Conservation (phyloP, 2,329 filamentous ascomycete genomes). For the Xylaria sp. region DNA sequence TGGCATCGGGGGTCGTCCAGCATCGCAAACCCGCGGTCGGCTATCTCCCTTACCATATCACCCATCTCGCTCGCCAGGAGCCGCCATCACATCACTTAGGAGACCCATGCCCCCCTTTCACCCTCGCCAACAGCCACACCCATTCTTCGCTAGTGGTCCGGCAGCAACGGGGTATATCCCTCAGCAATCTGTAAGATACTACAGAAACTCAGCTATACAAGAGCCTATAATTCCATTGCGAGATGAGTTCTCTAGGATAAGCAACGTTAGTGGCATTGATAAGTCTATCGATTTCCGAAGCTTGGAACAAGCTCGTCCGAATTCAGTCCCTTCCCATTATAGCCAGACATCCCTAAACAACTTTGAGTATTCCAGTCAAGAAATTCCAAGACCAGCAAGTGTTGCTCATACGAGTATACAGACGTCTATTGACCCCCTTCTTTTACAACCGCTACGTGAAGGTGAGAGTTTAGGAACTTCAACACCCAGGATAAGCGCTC, state of each 20-base stretch:
- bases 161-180: constrained; percentile 28
- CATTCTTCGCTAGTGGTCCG: constrained; percentile 23
- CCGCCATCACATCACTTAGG: constrained; percentile 1
- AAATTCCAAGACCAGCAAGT: constrained; percentile 25
- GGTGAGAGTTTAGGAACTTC: neutral
- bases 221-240: constrained; percentile 29
- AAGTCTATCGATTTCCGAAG: constrained; percentile 4
- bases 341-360: constrained; percentile 1
- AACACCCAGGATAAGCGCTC: neutral
- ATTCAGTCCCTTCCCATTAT: constrained; percentile 25
- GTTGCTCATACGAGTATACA: constrained; percentile 14
- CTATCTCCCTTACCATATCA: constrained; percentile 14
- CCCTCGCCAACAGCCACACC: constrained; percentile 16
- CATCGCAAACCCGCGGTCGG: constrained; percentile 19
- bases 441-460: neutral
- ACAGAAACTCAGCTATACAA: constrained; percentile 1
- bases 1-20: constrained; percentile 1
- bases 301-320: constrained; percentile 20
- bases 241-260: neutral
- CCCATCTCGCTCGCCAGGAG: constrained; percentile 7
- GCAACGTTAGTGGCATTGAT: neutral
- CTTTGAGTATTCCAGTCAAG: neutral
- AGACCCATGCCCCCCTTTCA: neutral
- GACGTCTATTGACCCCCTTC: neutral
- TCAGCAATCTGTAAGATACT: constrained; percentile 6